A percentile compares a stretch with the other conserved stretches of the same genome.
These are phyloP conservation scores for Dioscorea cayenensis DNA, from an alignment of 116 monocot species.

Conservation along the genomic window DNA sequence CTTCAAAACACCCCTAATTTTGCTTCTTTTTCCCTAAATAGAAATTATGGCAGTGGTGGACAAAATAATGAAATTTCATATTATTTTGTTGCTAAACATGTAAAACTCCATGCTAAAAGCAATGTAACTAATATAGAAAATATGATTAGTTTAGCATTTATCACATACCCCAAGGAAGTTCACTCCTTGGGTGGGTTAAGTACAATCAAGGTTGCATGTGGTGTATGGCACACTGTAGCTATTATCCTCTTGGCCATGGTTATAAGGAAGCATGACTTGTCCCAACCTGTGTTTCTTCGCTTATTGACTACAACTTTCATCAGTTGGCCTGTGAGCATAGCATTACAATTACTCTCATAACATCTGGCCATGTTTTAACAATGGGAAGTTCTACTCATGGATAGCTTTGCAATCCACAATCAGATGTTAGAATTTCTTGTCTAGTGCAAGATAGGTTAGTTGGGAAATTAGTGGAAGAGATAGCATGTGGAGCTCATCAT, in stretches of 20 bases:
- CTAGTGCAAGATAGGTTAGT: slow-evolving; percentile 57
- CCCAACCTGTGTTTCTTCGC: slow-evolving; percentile 74
- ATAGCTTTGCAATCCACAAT: slow-evolving; percentile 63
- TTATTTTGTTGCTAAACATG: no score
- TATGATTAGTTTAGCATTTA: no score
- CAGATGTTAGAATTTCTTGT: slow-evolving; percentile 67
- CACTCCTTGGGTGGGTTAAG: slow-evolving; percentile 69
- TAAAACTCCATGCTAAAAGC: no score
- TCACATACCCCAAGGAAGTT: slow-evolving; percentile 54
- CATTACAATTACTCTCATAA: slow-evolving; percentile 71
- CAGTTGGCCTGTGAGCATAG: slow-evolving; percentile 76
- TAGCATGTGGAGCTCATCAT: slow-evolving; percentile 77
- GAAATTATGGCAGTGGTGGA: no score
- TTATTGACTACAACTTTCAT: slow-evolving; percentile 79
- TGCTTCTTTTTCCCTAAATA: no score
- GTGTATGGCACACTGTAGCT: slow-evolving; percentile 83
- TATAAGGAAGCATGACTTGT: slow-evolving; percentile 57
- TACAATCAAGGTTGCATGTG: slow-evolving; percentile 78
- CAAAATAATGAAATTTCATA: no score
- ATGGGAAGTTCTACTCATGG: slow-evolving; percentile 73
- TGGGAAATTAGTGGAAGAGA: slow-evolving; percentile 43
- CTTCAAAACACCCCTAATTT: no score
- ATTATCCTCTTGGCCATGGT: slow-evolving; percentile 71
- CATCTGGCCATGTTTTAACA: slow-evolving; percentile 56
- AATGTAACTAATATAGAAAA: no score